A percentile compares a stretch with the other conserved stretches of the same genome.
phyloP scores from a whole-genome alignment of 1,284 basidiomycete genomes.

The Sporisorium sorghi region DNA sequence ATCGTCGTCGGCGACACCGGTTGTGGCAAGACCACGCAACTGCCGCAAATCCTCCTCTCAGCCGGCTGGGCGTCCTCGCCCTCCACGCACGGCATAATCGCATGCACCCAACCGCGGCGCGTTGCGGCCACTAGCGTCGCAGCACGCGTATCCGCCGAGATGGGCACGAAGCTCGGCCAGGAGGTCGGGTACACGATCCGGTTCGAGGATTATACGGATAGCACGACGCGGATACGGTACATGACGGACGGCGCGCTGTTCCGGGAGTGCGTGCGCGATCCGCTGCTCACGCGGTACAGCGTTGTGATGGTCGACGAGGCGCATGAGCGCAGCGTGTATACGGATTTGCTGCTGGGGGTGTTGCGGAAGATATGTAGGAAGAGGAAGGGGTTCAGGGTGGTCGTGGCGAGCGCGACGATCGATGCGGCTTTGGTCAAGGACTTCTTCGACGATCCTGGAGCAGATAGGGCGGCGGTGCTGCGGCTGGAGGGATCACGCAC shows the following conservation, averaged over 20 bases:
- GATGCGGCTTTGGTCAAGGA: too few relatives aligned
- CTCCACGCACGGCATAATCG: slow-evolving; percentile 92
- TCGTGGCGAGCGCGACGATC: too few relatives aligned
- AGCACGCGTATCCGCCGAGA: slow-evolving; percentile 97
- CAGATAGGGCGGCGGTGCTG: too few relatives aligned
- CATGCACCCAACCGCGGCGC: slow-evolving; percentile 95
- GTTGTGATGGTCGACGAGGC: slow-evolving; percentile 93
- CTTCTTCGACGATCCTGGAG: slow-evolving; percentile 89
- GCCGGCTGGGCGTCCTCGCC: slow-evolving; percentile 71
- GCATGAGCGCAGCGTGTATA: slow-evolving; percentile 97
- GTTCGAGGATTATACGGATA: slow-evolving; percentile 96
- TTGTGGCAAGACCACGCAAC: slow-evolving; percentile 98
- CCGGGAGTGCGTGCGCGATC: slow-evolving; percentile 90
- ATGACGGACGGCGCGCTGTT: slow-evolving; percentile 99
- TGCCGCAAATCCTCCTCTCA: slow-evolving; percentile 93
- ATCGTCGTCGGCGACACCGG: slow-evolving; percentile 98
- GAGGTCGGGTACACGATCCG: slow-evolving; percentile 98
- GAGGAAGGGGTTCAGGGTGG: too few relatives aligned
- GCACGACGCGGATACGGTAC: slow-evolving; percentile 88
- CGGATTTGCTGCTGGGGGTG: slow-evolving; percentile 95
- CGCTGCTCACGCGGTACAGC: slow-evolving; percentile 88
- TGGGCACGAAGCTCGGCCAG: slow-evolving; percentile 93
- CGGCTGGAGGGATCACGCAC: too few relatives aligned
- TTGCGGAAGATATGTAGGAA: too few relatives aligned
- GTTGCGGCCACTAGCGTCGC: slow-evolving; percentile 98